phyloP scores from a whole-genome alignment of 108 stramenopile species.

The Heterococcus sp. region DNA sequence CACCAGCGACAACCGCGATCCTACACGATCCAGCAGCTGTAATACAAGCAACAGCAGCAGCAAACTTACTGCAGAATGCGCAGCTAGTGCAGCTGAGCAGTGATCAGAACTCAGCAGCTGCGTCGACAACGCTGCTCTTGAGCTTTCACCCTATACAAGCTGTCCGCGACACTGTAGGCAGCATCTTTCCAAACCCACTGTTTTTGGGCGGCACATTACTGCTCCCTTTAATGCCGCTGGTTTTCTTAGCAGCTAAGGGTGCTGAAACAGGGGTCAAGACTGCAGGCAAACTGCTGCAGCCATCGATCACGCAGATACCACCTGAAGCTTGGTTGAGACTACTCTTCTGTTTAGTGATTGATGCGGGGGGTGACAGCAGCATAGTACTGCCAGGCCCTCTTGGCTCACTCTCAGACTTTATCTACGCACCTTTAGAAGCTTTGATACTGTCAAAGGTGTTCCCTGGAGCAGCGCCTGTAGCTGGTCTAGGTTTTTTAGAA shows the following conservation, averaged over 20 bases:
- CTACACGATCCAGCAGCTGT: too few relatives aligned
- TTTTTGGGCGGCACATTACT: background rate
- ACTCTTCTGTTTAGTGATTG: background rate
- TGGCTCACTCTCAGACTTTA: background rate
- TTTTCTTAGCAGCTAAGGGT: background rate
- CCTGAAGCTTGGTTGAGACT: background rate
- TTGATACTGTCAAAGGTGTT: background rate
- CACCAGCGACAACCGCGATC: too few relatives aligned
- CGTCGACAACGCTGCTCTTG: too few relatives aligned
- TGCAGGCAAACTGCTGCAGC: background rate
- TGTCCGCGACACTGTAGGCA: background rate
- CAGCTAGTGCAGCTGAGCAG: too few relatives aligned
- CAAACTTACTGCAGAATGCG: too few relatives aligned
- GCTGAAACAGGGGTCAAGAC: background rate
- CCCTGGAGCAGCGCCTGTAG: background rate
- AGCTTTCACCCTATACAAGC: too few relatives aligned
- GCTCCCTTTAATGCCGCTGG: background rate
- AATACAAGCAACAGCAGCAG: too few relatives aligned
- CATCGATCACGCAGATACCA: background rate
- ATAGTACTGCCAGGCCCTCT: background rate
- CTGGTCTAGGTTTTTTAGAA: constrained; percentile 1
- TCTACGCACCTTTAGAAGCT: background rate
- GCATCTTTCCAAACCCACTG: background rate
- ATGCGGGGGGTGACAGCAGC: background rate
- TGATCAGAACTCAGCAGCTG: too few relatives aligned